Evolutionary conservation across 495 filamentous ascomycete species (phyloP).

Genomic region (Hypoxylon fragiforme): DNA sequence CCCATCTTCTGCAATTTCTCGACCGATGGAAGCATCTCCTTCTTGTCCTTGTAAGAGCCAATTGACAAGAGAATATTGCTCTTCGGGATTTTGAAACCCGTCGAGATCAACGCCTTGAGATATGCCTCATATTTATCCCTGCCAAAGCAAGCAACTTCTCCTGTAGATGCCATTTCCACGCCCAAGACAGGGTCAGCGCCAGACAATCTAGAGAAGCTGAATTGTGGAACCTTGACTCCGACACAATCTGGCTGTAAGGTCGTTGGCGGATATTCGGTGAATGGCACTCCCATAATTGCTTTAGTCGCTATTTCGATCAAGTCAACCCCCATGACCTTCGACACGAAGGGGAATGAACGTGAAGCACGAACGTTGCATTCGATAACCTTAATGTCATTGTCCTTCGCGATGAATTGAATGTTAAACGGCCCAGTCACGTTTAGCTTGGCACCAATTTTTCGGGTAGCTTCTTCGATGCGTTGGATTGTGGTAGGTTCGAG

Average conservation of each 20-base stretch:
- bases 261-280: slow-evolving; percentile 77
- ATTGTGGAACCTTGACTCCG: slow-evolving; percentile 97
- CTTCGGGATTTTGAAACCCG: slow-evolving; percentile 94
- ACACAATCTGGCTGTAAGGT: slow-evolving; percentile 80
- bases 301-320: slow-evolving; percentile 99
- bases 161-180: slow-evolving; percentile 99
- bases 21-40: slow-evolving; percentile 93
- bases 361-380: slow-evolving; percentile 98
- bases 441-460: slow-evolving; percentile 91
- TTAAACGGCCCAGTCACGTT: slow-evolving; percentile 98
- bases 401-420: slow-evolving; percentile 99
- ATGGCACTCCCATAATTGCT: slow-evolving; percentile 85
- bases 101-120: slow-evolving; percentile 91
- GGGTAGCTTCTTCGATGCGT: slow-evolving; percentile 90
- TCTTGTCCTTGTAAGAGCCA: slow-evolving; percentile 95
- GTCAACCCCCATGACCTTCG: slow-evolving; percentile 98
- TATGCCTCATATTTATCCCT: slow-evolving; percentile 96
- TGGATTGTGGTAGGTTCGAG: slow-evolving; percentile 84
- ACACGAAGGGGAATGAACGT: slow-evolving; percentile 96
- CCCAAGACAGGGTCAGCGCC: slow-evolving; percentile 95
- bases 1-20: slow-evolving; percentile 83
- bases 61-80: slow-evolving; percentile 94
- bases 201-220: slow-evolving; percentile 95
- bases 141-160: slow-evolving; percentile 96
- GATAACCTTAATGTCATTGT: slow-evolving; percentile 99